Conservation (phyloP, 805 yeast genomes). For the Schizosaccharomyces japonicus region DNA sequence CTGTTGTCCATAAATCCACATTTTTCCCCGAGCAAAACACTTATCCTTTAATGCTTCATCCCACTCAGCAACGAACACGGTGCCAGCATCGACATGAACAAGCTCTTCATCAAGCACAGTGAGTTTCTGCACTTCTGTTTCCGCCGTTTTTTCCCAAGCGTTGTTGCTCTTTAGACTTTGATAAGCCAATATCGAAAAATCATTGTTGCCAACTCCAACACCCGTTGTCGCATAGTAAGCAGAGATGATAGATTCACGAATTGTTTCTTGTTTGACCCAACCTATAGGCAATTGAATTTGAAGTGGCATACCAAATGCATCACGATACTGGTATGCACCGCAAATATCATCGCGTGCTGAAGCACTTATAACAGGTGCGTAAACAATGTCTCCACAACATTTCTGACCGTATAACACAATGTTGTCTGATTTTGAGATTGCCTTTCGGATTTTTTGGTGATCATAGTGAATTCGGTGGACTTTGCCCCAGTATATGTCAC, state of each 20-base stretch:
- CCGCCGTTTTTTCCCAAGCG: background rate
- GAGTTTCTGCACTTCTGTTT: background rate
- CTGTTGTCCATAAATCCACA: background rate
- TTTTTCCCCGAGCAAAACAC: background rate
- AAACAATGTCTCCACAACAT: background rate
- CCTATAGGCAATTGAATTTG: background rate
- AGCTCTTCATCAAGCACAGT: slow-evolving; percentile 14
- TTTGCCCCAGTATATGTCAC: slow-evolving; percentile 33
- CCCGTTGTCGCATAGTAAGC: too few relatives aligned
- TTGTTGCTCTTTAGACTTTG: too few relatives aligned
- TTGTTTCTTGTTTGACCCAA: too few relatives aligned
- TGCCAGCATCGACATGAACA: slow-evolving; percentile 33
- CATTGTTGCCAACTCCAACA: too few relatives aligned
- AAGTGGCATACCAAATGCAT: slow-evolving; percentile 8
- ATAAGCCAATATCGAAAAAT: too few relatives aligned
- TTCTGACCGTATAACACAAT: slow-evolving; percentile 8
- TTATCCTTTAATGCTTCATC: slow-evolving; percentile 13
- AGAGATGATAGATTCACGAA: too few relatives aligned
- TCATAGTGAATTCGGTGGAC: slow-evolving; percentile 49
- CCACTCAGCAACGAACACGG: slow-evolving; percentile 11
- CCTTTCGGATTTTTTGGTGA: slow-evolving; percentile 32
- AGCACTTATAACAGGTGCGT: background rate
- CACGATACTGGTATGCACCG: slow-evolving; percentile 15
- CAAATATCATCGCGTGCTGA: background rate
- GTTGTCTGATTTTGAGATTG: slow-evolving; percentile 38